Base-by-base conservation (phyloP, 768 basidiomycete species). In the Chalciporus pseudorubinellus region DNA sequence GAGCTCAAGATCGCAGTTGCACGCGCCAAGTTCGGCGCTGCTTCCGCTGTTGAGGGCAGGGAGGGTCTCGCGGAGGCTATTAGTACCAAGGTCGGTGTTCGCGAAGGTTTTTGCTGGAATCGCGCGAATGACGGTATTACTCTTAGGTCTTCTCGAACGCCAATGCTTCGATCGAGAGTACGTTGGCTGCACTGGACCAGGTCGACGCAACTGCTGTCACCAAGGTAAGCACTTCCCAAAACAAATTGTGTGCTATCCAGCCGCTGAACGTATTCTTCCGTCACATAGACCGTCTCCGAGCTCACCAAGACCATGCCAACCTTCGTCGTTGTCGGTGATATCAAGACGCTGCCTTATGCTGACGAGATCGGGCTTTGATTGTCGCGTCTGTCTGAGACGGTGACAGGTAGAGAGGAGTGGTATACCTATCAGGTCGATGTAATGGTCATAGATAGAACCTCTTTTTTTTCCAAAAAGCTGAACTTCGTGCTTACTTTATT, bases 21-120 rank as follows among this genome's bases (percentile, higher is more conserved):
- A 11, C 92, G 92, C 69, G 92, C 95, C 56, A 94, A 89, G 71
- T 95, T 98, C 64, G 72, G 79, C 44, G 81, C 87, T 59, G 95
- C 94, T 3, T 76, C 72, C 50, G 74, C 78, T 43, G 59, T 79
- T 24, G 95, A 99, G 55, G 76, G 75, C 50, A 74, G 90, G 50
- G 83, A 84, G 9, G 89, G 89, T 18, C 63, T 89, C 26, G 67
- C 87, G 24, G 71, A 74, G 24, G 68, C 78, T 29, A 65, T 92
- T 49, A 88, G 86, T 26, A 66, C 81, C 24, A 83, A 86, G 75
- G 90, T 89, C 54, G 39, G 73, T 70, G 56, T 7, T 38, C 21
- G 31, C 20, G 54, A 33, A 16, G 26, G 55, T 19, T 12, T 36
- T 12, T 52, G n/a, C 44, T 38, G 4, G 48, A 19, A 24, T 42